phyloP scores from a whole-genome alignment of 1,139 yeast species.

The Geotrichum histeridarum region DNA sequence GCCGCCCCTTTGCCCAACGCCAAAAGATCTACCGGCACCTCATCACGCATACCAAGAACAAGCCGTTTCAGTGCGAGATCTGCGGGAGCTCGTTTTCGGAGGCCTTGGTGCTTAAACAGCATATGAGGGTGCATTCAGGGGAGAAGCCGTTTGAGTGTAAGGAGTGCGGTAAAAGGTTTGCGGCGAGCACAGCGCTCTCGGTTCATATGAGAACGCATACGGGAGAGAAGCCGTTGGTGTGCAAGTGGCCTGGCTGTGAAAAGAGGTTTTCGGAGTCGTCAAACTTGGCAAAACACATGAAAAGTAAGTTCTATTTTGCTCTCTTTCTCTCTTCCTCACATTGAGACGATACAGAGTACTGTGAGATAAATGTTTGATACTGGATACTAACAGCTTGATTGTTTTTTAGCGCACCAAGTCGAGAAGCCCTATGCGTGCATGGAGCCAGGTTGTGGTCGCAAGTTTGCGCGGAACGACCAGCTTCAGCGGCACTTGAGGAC shows the following conservation, averaged over 20 bases:
- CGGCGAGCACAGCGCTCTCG: slow-evolving; percentile 50
- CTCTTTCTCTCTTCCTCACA: neutral
- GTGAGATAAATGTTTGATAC: neutral
- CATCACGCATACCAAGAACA: slow-evolving; percentile 79
- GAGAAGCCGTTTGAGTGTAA: slow-evolving; percentile 83
- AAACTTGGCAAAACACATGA: slow-evolving; percentile 83
- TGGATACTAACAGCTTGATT: neutral
- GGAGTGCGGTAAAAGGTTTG: slow-evolving; percentile 71
- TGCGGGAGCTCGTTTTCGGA: slow-evolving; percentile 72
- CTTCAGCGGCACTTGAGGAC: slow-evolving; percentile 31
- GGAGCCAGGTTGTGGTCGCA: slow-evolving; percentile 29
- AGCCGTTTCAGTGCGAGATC: slow-evolving; percentile 63
- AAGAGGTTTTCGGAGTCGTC: slow-evolving; percentile 86
- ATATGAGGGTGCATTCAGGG: slow-evolving; percentile 78
- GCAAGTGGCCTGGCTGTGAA: slow-evolving; percentile 76
- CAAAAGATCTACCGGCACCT: slow-evolving; percentile 84
- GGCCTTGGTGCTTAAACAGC: slow-evolving; percentile 62
- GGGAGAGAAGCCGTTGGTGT: slow-evolving; percentile 82
- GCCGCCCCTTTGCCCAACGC: slow-evolving; percentile 60
- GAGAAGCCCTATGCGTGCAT: slow-evolving; percentile 28
- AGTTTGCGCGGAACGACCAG: slow-evolving; percentile 36
- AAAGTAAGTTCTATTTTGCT: slow-evolving; percentile 44
- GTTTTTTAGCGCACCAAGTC: slow-evolving; percentile 26
- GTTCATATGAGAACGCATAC: slow-evolving; percentile 80
- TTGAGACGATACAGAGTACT: too few relatives aligned